These are phyloP conservation scores for Coprinellus micaceus DNA, from an alignment of 768 basidiomycete genomes.

Conservation along the genomic window DNA sequence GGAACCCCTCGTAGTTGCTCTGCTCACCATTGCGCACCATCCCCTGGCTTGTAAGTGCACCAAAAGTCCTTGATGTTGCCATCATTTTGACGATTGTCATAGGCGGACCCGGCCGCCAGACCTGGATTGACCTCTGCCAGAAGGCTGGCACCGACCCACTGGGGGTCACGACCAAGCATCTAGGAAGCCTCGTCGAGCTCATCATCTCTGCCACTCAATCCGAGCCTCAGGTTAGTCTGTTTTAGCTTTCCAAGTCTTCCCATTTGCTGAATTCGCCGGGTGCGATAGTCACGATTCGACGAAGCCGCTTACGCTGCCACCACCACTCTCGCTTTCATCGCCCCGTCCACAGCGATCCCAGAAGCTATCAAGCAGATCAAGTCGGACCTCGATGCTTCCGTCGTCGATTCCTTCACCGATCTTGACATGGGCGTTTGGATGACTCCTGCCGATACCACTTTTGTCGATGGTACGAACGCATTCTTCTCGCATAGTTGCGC, in stretches of 20 bases:
- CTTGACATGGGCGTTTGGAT: conserved; percentile 81
- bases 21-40: conserved; percentile 74
- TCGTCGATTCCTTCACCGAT: conserved; percentile 62
- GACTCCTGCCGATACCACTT: conserved; percentile 79
- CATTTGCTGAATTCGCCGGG: conserved; percentile 1
- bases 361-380: conserved; percentile 65
- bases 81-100: neutral
- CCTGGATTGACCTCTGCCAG: conserved; percentile 84
- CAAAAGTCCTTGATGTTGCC: conserved; percentile 1
- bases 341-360: conserved; percentile 64
- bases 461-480: conserved; percentile 68
- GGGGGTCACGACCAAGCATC: conserved; percentile 47
- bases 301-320: conserved; percentile 74
- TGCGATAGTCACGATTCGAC: conserved; percentile 41
- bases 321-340: conserved; percentile 76
- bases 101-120: conserved; percentile 52
- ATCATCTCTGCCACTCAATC: conserved; percentile 46
- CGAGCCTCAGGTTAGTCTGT: conserved; percentile 48
- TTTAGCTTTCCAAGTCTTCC: too few species aligned
- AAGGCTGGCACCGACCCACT: conserved; percentile 64
- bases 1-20: conserved; percentile 48
- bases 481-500: too few species aligned
- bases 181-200: conserved; percentile 46
- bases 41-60: conserved; percentile 50
- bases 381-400: conserved; percentile 56